phyloP scores from a whole-genome alignment of 305 asterid species.

The Coffea humblotiana region DNA sequence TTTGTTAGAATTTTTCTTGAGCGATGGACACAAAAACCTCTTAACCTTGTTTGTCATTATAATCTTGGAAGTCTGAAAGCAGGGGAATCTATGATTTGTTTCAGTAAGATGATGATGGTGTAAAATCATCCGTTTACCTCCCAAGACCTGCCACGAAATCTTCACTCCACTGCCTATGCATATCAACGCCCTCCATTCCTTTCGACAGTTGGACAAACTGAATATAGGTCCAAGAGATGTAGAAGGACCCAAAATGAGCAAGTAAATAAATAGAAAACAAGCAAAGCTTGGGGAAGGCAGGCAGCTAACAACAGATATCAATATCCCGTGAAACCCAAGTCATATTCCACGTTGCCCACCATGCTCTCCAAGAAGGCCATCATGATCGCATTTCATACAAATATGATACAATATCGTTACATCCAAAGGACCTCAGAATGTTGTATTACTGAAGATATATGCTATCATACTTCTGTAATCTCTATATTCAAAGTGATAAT shows the following conservation, averaged over 20 bases:
- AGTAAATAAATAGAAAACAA: neutral
- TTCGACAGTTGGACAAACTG: neutral
- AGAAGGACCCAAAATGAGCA: no score
- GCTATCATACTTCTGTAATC: neutral
- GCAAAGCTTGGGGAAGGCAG: neutral
- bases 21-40: neutral
- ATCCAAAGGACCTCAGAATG: neutral
- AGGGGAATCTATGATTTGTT: neutral
- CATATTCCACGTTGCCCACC: neutral
- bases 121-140: neutral
- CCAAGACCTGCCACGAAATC: neutral
- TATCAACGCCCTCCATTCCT: neutral
- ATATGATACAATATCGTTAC: neutral
- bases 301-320: neutral
- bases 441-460: neutral
- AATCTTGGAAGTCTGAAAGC: neutral
- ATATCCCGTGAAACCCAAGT: neutral
- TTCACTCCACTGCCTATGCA: neutral
- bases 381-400: neutral
- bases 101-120: neutral
- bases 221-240: no score
- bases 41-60: neutral
- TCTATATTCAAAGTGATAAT: neutral
- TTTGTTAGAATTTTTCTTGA: neutral
- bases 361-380: neutral